Evolutionary conservation across 2,329 filamentous ascomycete species (phyloP).

Genomic region (Thielaviopsis cerberus): DNA sequence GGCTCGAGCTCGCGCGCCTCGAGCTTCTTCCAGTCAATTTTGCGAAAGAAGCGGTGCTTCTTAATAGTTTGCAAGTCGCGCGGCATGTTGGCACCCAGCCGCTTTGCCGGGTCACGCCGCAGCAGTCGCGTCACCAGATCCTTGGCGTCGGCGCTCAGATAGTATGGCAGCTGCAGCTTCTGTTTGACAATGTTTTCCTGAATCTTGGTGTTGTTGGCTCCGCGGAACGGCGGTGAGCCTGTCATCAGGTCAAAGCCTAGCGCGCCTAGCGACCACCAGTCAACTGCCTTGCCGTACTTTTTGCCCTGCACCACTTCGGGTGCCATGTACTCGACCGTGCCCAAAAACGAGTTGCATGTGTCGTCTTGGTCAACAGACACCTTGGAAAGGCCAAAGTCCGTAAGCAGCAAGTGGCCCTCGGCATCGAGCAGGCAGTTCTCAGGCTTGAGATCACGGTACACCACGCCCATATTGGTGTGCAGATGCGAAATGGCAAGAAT

Average conservation of each 20-base stretch:
- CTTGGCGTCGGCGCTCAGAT: slow-evolving; percentile 77
- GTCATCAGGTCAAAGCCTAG: slow-evolving; percentile 85
- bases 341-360: slow-evolving; percentile 71
- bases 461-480: slow-evolving; percentile 76
- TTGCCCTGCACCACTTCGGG: slow-evolving; percentile 80
- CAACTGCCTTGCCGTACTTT: slow-evolving; percentile 82
- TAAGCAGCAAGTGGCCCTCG: slow-evolving; percentile 80
- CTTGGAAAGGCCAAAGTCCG: slow-evolving; percentile 93
- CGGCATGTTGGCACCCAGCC: slow-evolving; percentile 72
- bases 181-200: slow-evolving; percentile 91
- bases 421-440: slow-evolving; percentile 90
- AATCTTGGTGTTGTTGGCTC: slow-evolving; percentile 82
- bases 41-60: slow-evolving; percentile 87
- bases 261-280: slow-evolving; percentile 97
- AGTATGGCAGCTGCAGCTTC: slow-evolving; percentile 78
- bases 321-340: slow-evolving; percentile 97
- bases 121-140: slow-evolving; percentile 79
- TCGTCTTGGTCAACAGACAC: slow-evolving; percentile 58
- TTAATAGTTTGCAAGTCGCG: slow-evolving; percentile 76
- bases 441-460: slow-evolving; percentile 93
- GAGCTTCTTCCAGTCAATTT: slow-evolving; percentile 84
- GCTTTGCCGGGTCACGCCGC: slow-evolving; percentile 79
- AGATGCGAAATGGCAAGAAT: slow-evolving; percentile 83
- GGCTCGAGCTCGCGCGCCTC: slow-evolving; percentile 67
- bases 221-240: slow-evolving; percentile 76